These are phyloP conservation scores for Cryphonectria nitschkei DNA, from an alignment of 2,329 filamentous ascomycete species.

Conservation along the genomic window DNA sequence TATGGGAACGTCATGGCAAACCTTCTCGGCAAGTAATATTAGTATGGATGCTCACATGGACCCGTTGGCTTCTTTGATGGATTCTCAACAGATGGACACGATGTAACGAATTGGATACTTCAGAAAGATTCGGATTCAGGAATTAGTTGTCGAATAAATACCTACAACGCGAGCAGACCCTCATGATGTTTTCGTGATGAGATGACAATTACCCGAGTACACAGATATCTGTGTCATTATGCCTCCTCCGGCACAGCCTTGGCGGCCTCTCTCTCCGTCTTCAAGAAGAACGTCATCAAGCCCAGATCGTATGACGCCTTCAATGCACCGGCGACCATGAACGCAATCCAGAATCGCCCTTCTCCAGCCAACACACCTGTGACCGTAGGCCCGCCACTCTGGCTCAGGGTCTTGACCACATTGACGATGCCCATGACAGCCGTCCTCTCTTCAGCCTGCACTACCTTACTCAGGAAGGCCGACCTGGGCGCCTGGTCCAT, in stretches of 20 bases:
- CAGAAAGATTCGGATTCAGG: too few relatives aligned
- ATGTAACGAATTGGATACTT: neutral
- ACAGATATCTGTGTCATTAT: neutral
- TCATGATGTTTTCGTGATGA: neutral
- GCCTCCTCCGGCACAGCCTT: neutral
- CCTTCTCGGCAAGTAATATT: neutral
- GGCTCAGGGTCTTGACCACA: constrained; percentile 67
- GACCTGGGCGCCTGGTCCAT: constrained; percentile 75
- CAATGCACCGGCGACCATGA: constrained; percentile 64
- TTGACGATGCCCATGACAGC: constrained; percentile 73
- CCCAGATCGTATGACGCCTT: constrained; percentile 64
- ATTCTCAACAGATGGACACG: neutral
- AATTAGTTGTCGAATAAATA: neutral
- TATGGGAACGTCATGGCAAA: constrained; percentile 4
- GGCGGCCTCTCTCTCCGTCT: constrained; percentile 16
- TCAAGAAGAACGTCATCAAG: constrained; percentile 25
- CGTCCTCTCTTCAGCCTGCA: constrained; percentile 68
- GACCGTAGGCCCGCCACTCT: constrained; percentile 64
- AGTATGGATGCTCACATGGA: neutral
- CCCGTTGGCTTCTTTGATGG: neutral
- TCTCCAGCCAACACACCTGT: constrained; percentile 65
- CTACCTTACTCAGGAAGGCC: constrained; percentile 69
- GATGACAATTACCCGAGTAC: neutral
- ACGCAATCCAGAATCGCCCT: constrained; percentile 63
- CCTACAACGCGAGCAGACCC: neutral